phyloP scores from a whole-genome alignment of 768 basidiomycete genomes.

The Suillus hirtellus region DNA sequence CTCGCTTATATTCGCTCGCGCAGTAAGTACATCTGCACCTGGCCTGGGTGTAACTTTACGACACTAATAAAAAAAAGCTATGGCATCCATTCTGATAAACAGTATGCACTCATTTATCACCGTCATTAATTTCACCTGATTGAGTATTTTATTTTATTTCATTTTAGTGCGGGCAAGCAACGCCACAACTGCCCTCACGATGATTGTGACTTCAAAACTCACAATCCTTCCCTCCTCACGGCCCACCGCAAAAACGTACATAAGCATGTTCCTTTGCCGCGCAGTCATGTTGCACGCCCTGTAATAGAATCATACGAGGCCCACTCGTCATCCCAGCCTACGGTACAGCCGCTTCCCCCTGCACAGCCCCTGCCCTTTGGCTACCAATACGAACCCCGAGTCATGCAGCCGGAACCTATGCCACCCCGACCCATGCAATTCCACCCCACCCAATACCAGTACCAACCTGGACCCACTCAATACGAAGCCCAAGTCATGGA shows the following conservation, averaged over 20 bases:
- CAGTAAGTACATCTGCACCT: conserved; percentile 16
- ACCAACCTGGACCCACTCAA: too few species aligned
- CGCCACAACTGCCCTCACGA: conserved; percentile 9
- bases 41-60: conserved; percentile 15
- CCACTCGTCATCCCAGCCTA: too few species aligned
- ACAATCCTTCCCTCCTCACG: conserved; percentile 26
- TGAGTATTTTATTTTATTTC: conserved; percentile 6
- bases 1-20: too few species aligned
- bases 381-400: too few species aligned
- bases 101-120: conserved; percentile 15
- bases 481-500: too few species aligned
- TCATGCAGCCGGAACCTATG: too few species aligned
- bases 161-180: conserved; percentile 23
- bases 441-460: too few species aligned
- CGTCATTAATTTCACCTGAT: too few species aligned
- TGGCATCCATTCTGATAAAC: conserved; percentile 18
- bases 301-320: background rate
- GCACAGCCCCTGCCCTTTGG: too few species aligned
- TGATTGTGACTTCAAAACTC: conserved; percentile 21
- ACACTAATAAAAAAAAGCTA: conserved; percentile 25
- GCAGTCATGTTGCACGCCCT: background rate
- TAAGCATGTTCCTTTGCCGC: conserved; percentile 18
- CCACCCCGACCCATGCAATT: background rate
- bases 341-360: too few species aligned
- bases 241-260: conserved; percentile 26